Evolutionary conservation across 2,329 filamentous ascomycete species (phyloP).

Genomic region (Cladosporium sp.): DNA sequence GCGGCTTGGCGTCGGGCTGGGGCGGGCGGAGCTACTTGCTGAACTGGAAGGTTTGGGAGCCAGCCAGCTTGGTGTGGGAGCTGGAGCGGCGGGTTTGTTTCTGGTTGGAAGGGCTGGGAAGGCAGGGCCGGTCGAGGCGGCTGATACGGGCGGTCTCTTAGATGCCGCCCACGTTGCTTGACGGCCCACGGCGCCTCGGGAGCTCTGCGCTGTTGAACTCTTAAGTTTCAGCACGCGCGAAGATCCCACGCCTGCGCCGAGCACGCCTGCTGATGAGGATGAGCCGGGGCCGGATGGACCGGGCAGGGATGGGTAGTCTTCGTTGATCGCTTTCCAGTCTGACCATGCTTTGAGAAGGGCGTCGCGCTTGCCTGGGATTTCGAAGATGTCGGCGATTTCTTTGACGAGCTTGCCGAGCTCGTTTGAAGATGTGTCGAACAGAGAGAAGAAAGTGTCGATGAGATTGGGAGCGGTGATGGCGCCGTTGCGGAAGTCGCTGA

Average conservation of each 20-base stretch:
- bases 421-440: slow-evolving; percentile 75
- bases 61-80: slow-evolving; percentile 26
- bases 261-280: slow-evolving; percentile 42
- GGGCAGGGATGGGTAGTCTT: slow-evolving; percentile 88
- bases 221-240: slow-evolving; percentile 63
- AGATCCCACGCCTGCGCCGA: slow-evolving; percentile 52
- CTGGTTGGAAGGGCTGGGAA: slow-evolving; percentile 27
- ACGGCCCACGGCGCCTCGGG: slow-evolving; percentile 54
- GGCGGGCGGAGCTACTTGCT: slow-evolving; percentile 22
- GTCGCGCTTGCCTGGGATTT: slow-evolving; percentile 71
- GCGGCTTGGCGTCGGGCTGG: slow-evolving; percentile 35
- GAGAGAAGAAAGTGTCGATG: slow-evolving; percentile 79
- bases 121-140: slow-evolving; percentile 14
- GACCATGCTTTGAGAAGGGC: slow-evolving; percentile 80
- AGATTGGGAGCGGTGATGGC: slow-evolving; percentile 69
- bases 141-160: slow-evolving; percentile 19
- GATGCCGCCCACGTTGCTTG: slow-evolving; percentile 55
- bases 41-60: slow-evolving; percentile 28
- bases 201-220: slow-evolving; percentile 65
- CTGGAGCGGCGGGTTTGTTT: slow-evolving; percentile 16
- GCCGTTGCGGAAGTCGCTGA: slow-evolving; percentile 72
- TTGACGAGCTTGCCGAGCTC: slow-evolving; percentile 86
- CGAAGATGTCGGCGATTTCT: slow-evolving; percentile 89
- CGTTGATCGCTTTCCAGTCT: slow-evolving; percentile 92
- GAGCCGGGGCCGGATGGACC: slow-evolving; percentile 67